Percentiles rank a stretch among this genome's conserved stretches.
Evolutionary conservation across 2,329 filamentous ascomycete genomes (phyloP).

Genomic region (Talaromyces sp.): DNA sequence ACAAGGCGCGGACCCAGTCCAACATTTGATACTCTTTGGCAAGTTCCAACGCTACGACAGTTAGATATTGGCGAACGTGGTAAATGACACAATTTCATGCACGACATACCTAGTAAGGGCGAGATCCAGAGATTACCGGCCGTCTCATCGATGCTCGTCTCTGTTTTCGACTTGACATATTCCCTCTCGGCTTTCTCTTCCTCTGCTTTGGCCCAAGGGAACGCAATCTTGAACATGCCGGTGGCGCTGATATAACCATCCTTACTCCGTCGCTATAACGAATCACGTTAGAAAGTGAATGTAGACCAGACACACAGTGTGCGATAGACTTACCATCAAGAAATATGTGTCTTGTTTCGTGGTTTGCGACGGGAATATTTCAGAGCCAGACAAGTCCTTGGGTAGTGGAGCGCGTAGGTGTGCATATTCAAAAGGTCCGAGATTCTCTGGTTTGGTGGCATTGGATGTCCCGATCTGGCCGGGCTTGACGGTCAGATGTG

Average conservation of each 20-base stretch:
- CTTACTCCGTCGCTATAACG: conserved; percentile 57
- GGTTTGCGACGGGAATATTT: conserved; percentile 78
- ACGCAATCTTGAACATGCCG: conserved; percentile 68
- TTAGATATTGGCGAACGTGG: conserved; percentile 18
- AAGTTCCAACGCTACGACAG: conserved; percentile 66
- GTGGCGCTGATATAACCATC: conserved; percentile 65
- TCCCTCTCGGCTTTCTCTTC: conserved; percentile 60
- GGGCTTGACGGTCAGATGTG: conserved; percentile 80
- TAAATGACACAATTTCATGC: background rate
- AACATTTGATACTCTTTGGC: conserved; percentile 83
- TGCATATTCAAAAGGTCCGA: conserved; percentile 91
- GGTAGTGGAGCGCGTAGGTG: conserved; percentile 90
- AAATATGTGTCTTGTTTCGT: conserved; percentile 78
- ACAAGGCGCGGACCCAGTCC: conserved; percentile 85
- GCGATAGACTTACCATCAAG: conserved; percentile 64
- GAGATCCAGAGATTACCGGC: conserved; percentile 97
- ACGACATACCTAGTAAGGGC: conserved; percentile 61
- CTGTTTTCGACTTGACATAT: conserved; percentile 77
- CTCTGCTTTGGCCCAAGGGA: conserved; percentile 59
- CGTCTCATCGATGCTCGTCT: conserved; percentile 85
- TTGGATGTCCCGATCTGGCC: conserved; percentile 67
- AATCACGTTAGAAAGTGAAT: background rate
- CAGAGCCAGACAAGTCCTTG: conserved; percentile 79
- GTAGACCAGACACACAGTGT: background rate
- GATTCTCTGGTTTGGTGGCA: conserved; percentile 67